Evolutionary conservation across 495 filamentous ascomycete species (phyloP).

Genomic region (Aspergillus affinis): DNA sequence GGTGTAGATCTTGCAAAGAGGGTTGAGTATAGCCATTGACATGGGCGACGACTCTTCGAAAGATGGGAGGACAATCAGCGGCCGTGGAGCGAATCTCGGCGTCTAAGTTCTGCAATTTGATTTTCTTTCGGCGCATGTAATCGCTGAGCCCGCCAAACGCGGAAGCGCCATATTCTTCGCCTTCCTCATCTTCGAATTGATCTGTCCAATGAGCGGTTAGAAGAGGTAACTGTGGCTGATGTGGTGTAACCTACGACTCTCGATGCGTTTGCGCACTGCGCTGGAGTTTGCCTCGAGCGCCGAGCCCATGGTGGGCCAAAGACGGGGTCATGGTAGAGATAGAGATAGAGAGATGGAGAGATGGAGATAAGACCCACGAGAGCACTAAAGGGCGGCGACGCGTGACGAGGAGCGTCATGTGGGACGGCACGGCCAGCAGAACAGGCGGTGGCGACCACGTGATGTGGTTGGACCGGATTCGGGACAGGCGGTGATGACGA

Average conservation of each 20-base stretch:
- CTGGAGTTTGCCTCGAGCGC: conserved; percentile 73
- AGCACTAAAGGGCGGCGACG: too few species aligned
- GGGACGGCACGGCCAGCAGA: conserved; percentile 25
- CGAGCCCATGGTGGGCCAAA: conserved; percentile 68
- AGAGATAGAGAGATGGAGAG: conserved; percentile 5
- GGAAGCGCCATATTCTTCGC: conserved; percentile 88
- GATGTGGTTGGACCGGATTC: conserved; percentile 7
- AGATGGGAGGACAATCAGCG: conserved; percentile 73
- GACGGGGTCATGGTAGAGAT: conserved; percentile 21
- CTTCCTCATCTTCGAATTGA: conserved; percentile 66
- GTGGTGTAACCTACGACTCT: conserved; percentile 49
- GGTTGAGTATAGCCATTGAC: conserved; percentile 95
- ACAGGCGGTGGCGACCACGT: conserved; percentile 22
- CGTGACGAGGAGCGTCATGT: conserved; percentile 24
- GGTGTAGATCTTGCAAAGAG: conserved; percentile 81
- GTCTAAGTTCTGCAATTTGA: conserved; percentile 93
- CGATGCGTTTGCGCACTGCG: conserved; percentile 79
- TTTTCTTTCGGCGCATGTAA: conserved; percentile 91
- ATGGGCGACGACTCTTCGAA: conserved; percentile 83
- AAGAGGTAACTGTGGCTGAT: conserved; percentile 7
- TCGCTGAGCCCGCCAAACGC: conserved; percentile 85
- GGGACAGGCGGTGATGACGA: conserved; percentile 12
- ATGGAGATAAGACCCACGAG: conserved; percentile 8
- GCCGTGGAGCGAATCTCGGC: conserved; percentile 69
- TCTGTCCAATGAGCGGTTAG: conserved; percentile 36